Base-by-base conservation (phyloP, 129 eudicot species). In the Gnaphalium uliginosum region DNA sequence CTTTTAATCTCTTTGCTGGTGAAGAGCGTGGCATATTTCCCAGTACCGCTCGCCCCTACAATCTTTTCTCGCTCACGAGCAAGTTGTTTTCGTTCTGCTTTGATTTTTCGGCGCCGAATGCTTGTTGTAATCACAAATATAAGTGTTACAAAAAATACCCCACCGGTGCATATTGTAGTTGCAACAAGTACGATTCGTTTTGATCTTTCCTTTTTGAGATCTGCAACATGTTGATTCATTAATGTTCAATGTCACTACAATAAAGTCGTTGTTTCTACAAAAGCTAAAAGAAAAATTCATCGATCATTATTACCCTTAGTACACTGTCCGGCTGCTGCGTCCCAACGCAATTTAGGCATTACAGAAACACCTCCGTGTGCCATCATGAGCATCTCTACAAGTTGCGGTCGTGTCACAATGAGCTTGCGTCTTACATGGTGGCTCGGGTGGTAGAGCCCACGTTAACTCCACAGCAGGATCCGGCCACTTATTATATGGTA, bases 1-100 rank as follows among this genome's bases (percentile, higher is more conserved):
- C 48, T 87, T 69, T 75, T 86, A 19, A 90, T 78, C 22, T 86
- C 93, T 68, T 78, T 87, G 23, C 86, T 83, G 0, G 82, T 66
- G 81, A 83, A 89, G 43, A 85, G 68, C 73, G 75, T 89, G 39
- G 87, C 85, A 19, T 88, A 41, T 66, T 87, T 87, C n/a, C 88
- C 88, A 73, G 76, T 70, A 60, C 65, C 81, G 58, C 79, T 83
- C 7, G 96, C 78, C 4, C 85, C 79, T n/a, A 89, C 25, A 26
- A 89, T 89, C 27, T 76, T 82, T 75, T 89, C 84, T 4, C 90
- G 85, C 73, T 89, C 84, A 75, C 83, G 78, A 64, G 81, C 83
- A 43, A 89, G 68, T 19, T 56, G 53, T 61, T 77, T 81, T 30
- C 77, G 83, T 13, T 87, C 85, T 76, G 60, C 73, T 69, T 73